Conservation (phyloP, 2,329 filamentous ascomycete genomes). For the Xylariaceae sp. region DNA sequence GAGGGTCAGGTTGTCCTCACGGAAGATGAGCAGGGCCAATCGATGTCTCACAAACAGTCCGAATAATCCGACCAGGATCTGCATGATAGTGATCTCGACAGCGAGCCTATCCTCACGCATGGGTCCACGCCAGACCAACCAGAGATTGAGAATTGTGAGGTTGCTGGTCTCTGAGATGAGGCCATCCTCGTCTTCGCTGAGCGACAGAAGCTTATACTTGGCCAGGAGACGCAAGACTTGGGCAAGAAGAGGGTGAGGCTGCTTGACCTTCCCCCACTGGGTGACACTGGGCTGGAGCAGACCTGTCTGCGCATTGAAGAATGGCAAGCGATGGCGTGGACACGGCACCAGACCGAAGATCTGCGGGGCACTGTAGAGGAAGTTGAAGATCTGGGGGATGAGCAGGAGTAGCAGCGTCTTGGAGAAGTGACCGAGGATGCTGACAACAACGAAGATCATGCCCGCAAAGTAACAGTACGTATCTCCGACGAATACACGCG, state of each 20-base stretch:
- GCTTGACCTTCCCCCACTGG: conserved; percentile 61
- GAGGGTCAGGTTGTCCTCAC: conserved; percentile 70
- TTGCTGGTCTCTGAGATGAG: conserved; percentile 77
- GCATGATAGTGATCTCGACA: conserved; percentile 72
- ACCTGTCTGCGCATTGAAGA: conserved; percentile 79
- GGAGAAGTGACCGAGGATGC: conserved; percentile 94
- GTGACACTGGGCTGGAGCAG: conserved; percentile 83
- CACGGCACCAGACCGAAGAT: conserved; percentile 87
- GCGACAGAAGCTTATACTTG: conserved; percentile 59
- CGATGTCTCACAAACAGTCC: conserved; percentile 82
- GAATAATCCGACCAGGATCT: conserved; percentile 68
- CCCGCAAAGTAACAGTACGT: conserved; percentile 99
- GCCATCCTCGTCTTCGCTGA: conserved; percentile 63
- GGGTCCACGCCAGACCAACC: conserved; percentile 92
- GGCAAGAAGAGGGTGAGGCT: conserved; percentile 61
- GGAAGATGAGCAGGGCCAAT: conserved; percentile 82
- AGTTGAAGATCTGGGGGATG: conserved; percentile 93
- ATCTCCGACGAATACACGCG: conserved; percentile 92
- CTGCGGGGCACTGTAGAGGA: conserved; percentile 87
- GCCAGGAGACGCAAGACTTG: conserved; percentile 63
- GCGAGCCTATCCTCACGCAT: conserved; percentile 81
- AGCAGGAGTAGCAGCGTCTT: conserved; percentile 91
- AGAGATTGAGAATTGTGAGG: conserved; percentile 89
- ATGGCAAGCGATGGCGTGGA: conserved; percentile 84
- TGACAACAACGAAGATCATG: conserved; percentile 97